A percentile compares a stretch with the other conserved stretches of the same genome.
Evolutionary conservation across 495 filamentous ascomycete species (phyloP).

Genomic region (Neurospora terricola): DNA sequence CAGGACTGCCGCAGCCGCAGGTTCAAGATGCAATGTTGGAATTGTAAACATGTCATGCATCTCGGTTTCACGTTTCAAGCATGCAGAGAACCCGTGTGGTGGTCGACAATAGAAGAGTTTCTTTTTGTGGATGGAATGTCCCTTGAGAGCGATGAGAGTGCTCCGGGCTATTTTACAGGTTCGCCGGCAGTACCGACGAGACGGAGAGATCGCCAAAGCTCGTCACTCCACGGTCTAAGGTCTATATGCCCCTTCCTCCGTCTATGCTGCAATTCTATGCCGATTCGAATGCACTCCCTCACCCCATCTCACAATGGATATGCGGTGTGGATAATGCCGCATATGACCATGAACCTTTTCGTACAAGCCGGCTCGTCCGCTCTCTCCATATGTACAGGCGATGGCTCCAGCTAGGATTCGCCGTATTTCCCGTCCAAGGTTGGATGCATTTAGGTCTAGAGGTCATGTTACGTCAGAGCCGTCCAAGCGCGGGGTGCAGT

Average conservation of each 20-base stretch:
- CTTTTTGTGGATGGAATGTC: constrained; percentile 20
- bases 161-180: constrained; percentile 23
- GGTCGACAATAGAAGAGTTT: constrained; percentile 13
- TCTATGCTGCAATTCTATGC: constrained; percentile 29
- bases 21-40: neutral
- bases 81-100: neutral
- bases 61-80: neutral
- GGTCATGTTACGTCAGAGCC: constrained; percentile 1
- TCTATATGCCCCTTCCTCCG: constrained; percentile 22
- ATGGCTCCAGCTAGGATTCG: constrained; percentile 15
- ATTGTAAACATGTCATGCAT: neutral
- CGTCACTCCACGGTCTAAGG: constrained; percentile 24
- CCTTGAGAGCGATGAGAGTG: constrained; percentile 17
- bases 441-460: constrained; percentile 21
- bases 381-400: constrained; percentile 22
- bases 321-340: constrained; percentile 14
- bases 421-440: constrained; percentile 9
- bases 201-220: constrained; percentile 20
- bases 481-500: neutral
- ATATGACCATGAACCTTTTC: constrained; percentile 16
- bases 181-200: constrained; percentile 22
- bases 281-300: constrained; percentile 22
- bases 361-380: constrained; percentile 17
- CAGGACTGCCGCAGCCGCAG: neutral
- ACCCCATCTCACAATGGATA: constrained; percentile 12